Evolutionary conservation across 306 rosid species (phyloP).

Genomic region (Acacia crassicarpa): DNA sequence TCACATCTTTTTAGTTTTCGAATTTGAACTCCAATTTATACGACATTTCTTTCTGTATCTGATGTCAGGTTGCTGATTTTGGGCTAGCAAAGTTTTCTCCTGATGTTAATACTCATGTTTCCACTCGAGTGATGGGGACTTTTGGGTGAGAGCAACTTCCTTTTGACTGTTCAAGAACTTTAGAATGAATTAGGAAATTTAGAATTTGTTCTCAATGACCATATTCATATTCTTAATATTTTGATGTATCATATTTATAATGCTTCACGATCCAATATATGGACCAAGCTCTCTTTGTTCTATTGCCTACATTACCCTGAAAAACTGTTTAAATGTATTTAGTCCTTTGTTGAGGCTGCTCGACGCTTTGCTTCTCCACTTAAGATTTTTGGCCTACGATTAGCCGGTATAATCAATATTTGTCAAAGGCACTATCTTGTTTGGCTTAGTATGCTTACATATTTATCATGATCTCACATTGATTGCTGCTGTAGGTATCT

Average conservation of each 20-base stretch:
- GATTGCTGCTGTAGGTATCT: constrained; percentile 62
- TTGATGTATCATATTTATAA: background rate
- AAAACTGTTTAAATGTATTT: background rate
- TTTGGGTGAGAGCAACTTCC: constrained; percentile 71
- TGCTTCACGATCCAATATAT: background rate
- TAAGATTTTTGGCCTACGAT: background rate
- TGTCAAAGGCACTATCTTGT: background rate
- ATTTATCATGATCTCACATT: constrained; percentile 22
- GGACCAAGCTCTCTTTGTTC: background rate
- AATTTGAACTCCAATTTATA: background rate
- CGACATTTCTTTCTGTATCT: background rate
- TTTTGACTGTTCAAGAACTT: constrained; percentile 25
- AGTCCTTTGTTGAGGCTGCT: constrained; percentile 1
- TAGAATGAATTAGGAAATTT: background rate
- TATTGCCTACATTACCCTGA: background rate
- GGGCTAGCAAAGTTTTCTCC: constrained; percentile 90
- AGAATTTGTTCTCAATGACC: background rate
- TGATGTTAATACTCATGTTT: constrained; percentile 86
- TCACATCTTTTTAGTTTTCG: background rate
- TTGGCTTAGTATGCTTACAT: background rate
- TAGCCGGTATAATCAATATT: background rate
- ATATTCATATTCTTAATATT: constrained; percentile 3
- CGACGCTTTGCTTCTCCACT: background rate
- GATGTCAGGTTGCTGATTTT: constrained; percentile 88
- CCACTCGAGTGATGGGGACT: constrained; percentile 99